Percentiles rank a stretch among this genome's conserved stretches.
Evolutionary conservation across 441 rosid genomes (phyloP).

Genomic region (Aleurites moluccanus): DNA sequence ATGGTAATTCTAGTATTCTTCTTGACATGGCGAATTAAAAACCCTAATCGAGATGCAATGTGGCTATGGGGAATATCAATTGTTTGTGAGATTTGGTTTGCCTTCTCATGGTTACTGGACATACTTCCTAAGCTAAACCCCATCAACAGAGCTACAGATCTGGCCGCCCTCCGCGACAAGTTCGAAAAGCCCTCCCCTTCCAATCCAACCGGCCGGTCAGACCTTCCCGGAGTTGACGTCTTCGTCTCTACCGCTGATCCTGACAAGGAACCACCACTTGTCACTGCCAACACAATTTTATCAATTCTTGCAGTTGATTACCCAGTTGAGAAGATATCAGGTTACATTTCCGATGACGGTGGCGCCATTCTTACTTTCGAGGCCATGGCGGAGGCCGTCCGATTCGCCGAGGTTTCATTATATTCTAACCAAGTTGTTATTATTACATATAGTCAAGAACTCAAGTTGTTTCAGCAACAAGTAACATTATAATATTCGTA

Average conservation of each 20-base stretch:
- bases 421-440: too few relatives aligned
- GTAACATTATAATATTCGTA: too few relatives aligned
- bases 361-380: conserved; percentile 88
- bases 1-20: conserved; percentile 50
- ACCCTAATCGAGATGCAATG: conserved; percentile 78
- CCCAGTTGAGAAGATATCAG: conserved; percentile 70
- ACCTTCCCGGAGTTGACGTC: conserved; percentile 76
- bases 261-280: conserved; percentile 82
- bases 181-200: conserved; percentile 65
- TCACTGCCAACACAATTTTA: conserved; percentile 75
- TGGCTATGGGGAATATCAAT: conserved; percentile 85
- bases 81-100: conserved; percentile 86
- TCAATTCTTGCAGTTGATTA: conserved; percentile 74
- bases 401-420: conserved; percentile 57
- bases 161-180: conserved; percentile 67
- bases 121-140: conserved; percentile 79
- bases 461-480: not conserved
- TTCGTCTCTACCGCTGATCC: conserved; percentile 87
- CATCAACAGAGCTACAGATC: conserved; percentile 75
- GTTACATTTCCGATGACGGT: conserved; percentile 85
- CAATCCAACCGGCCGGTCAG: conserved; percentile 79
- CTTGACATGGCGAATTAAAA: conserved; percentile 63
- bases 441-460: too few relatives aligned
- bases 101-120: conserved; percentile 84
- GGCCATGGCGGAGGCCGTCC: conserved; percentile 90